A percentile compares a stretch with the other conserved stretches of the same genome.
Evolutionary conservation across 345 rosid genomes (phyloP).

Genomic region (Stellera chamaejasme): DNA sequence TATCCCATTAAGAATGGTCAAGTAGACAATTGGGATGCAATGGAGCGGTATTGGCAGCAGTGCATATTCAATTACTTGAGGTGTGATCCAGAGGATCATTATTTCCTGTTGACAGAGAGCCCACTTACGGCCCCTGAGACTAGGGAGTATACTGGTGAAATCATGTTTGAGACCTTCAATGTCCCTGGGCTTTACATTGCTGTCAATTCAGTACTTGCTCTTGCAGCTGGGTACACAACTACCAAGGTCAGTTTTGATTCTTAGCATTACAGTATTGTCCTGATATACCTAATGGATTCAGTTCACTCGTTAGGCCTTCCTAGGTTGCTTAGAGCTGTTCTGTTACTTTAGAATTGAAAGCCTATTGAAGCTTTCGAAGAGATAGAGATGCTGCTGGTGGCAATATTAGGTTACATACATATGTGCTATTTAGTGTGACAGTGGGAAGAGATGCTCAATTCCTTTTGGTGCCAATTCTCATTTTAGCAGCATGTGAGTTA

Average conservation of each 20-base stretch:
- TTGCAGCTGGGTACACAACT: constrained; percentile 95
- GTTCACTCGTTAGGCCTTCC: neutral
- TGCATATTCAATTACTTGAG: constrained; percentile 84
- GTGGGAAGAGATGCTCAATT: no score
- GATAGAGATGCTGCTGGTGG: no score
- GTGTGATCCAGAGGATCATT: constrained; percentile 98
- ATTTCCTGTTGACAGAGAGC: constrained; percentile 89
- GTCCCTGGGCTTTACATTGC: constrained; percentile 93
- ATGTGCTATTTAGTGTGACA: no score
- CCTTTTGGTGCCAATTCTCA: no score
- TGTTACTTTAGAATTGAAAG: no score
- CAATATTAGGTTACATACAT: no score
- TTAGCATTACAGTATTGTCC: constrained; percentile 1
- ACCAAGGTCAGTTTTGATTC: constrained; percentile 56
- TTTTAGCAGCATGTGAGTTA: no score
- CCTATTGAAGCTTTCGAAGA: no score
- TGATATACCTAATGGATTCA: neutral
- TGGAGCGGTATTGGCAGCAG: constrained; percentile 99
- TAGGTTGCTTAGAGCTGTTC: no score
- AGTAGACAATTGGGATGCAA: constrained; percentile 94
- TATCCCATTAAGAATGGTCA: constrained; percentile 87
- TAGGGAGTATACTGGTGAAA: constrained; percentile 91
- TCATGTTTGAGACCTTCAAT: constrained; percentile 93
- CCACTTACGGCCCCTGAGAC: constrained; percentile 97
- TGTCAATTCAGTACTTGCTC: constrained; percentile 97